Base-by-base conservation (phyloP, 768 basidiomycete species). In the Rossbeevera mucosa region DNA sequence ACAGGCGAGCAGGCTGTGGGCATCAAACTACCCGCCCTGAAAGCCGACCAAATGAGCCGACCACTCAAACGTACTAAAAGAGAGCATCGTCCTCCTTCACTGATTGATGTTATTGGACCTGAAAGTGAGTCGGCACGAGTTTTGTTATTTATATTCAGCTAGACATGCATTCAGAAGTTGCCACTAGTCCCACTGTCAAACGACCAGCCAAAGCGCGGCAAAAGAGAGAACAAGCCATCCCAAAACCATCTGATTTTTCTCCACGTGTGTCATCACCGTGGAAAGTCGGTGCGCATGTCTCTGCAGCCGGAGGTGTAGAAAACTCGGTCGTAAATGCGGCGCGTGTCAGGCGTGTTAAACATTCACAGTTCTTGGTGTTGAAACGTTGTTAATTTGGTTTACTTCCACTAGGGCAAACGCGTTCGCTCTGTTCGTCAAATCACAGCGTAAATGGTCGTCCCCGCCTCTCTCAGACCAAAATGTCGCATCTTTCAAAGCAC, bases 271-370 rank as follows among this genome's bases (percentile, higher is more conserved):
- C 57, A 0, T 77, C 72, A 41, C 59, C 63, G 0, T 88, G 85
- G 84, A 86, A 86, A 63, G 74, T 93, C 12, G 91, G 91, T 2
- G 89, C 90, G 4, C 91, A 94, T 61, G 86, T 92, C 21, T 91
- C 89, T 13, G 78, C 86, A 8, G 81, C 83, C 0, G 90, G 89
- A 3, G 91, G 91, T 1, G 80, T 91, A 0, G 86, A 89, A 63
- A 86, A 88, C 50, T 69, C 87, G 0, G 67, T 91, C 16, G 50
- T 78, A 5, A 86, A 91, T 53, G 90, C 91, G 14, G 80, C 84
- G 14, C 70, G 74, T 18, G 81, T 90, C 38, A 81, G 88, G 87
- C 88, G 71, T 62, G 48, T 25, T 12, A 46, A 24, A 24, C 2
- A 3, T 25, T 5, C 29, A 29, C 29, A 16, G 7, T 46, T 20